Conservation (phyloP, 2,329 filamentous ascomycete genomes). For the Colletotrichum spinosum region DNA sequence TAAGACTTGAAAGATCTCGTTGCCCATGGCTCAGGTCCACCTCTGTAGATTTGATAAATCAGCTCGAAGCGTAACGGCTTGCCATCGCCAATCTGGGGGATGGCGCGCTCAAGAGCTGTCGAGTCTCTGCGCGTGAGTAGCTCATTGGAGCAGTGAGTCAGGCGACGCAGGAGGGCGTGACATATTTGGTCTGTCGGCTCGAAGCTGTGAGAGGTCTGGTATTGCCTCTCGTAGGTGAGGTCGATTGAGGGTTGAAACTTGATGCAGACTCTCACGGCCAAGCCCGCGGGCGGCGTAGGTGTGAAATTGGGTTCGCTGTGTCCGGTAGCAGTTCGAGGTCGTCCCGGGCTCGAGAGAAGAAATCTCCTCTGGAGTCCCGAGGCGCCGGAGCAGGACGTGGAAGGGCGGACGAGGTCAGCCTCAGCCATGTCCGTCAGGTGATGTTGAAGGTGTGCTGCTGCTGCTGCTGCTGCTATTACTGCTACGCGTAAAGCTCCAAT, state of each 20-base stretch:
- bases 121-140: slow-evolving; percentile 65
- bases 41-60: slow-evolving; percentile 57
- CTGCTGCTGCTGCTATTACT: no score
- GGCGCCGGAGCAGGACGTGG: slow-evolving; percentile 35
- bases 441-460: slow-evolving; percentile 7
- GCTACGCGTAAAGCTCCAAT: slow-evolving; percentile 5
- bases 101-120: slow-evolving; percentile 54
- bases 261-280: slow-evolving; percentile 58
- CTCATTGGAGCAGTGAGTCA: slow-evolving; percentile 64
- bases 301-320: slow-evolving; percentile 22
- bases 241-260: slow-evolving; percentile 59
- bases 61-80: slow-evolving; percentile 63
- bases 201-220: slow-evolving; percentile 58
- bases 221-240: slow-evolving; percentile 57
- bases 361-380: slow-evolving; percentile 33
- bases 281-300: slow-evolving; percentile 29
- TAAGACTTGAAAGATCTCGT: slow-evolving; percentile 62
- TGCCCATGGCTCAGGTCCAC: slow-evolving; percentile 52
- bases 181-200: slow-evolving; percentile 59
- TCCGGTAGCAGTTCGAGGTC: slow-evolving; percentile 33
- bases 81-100: slow-evolving; percentile 43
- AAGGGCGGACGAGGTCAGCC: slow-evolving; percentile 30
- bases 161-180: slow-evolving; percentile 60
- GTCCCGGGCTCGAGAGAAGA: slow-evolving; percentile 35
- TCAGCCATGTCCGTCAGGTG: slow-evolving; percentile 34